phyloP scores from a whole-genome alignment of 2,329 filamentous ascomycete species.

The Lecanicillium sp. region DNA sequence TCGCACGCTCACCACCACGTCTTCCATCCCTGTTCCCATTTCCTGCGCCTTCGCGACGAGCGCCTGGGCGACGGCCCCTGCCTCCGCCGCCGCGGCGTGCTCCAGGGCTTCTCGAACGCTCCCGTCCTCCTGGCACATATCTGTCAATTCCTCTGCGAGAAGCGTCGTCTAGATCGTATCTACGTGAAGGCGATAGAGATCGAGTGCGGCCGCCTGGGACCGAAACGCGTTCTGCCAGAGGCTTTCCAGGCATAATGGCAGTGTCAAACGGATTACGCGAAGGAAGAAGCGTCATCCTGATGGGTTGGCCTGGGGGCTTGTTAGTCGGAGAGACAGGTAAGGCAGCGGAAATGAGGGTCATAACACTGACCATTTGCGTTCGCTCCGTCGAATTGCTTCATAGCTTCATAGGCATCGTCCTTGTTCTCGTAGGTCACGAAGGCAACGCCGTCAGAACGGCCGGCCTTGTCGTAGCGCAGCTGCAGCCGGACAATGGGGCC shows the following conservation, averaged over 20 bases:
- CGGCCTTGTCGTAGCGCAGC: constrained; percentile 78
- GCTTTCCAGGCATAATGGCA: constrained; percentile 45
- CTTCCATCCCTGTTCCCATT: constrained; percentile 22
- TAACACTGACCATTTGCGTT: constrained; percentile 65
- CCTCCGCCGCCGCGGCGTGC: constrained; percentile 33
- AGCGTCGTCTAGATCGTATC: constrained; percentile 47
- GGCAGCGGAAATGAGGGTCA: neutral
- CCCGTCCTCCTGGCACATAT: constrained; percentile 59
- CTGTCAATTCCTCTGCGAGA: constrained; percentile 66
- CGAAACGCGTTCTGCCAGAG: constrained; percentile 55
- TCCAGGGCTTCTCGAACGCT: constrained; percentile 50
- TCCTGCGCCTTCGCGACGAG: constrained; percentile 31
- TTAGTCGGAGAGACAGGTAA: neutral
- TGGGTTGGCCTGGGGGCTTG: constrained; percentile 58
- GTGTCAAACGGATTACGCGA: constrained; percentile 50
- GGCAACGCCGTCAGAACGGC: constrained; percentile 77
- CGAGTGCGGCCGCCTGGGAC: constrained; percentile 51
- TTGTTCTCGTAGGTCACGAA: constrained; percentile 71
- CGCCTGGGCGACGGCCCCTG: constrained; percentile 43
- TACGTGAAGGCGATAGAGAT: constrained; percentile 46
- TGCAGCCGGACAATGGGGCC: constrained; percentile 62
- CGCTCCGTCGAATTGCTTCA: constrained; percentile 77
- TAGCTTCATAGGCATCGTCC: constrained; percentile 65
- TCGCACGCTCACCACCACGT: constrained; percentile 25
- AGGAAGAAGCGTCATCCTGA: constrained; percentile 61